Evolutionary conservation across 2,329 filamentous ascomycete genomes (phyloP).

Genomic region (Nannizzia gypsea): DNA sequence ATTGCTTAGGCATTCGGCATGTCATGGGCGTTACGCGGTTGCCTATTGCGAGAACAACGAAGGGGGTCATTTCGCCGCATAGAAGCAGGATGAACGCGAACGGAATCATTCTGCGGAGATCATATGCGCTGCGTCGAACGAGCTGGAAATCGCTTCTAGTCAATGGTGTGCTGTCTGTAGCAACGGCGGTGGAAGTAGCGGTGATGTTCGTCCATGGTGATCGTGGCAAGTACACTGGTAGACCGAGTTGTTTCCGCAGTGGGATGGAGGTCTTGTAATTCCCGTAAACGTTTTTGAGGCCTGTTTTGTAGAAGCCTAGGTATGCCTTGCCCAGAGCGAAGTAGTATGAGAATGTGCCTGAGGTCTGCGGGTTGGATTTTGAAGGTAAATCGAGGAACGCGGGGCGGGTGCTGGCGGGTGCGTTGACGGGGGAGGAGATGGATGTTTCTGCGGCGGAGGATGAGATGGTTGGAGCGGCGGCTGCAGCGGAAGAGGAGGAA

Average conservation of each 20-base stretch:
- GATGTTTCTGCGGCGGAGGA: conserved; percentile 10
- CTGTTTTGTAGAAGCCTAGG: conserved; percentile 74
- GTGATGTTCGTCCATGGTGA: conserved; percentile 18
- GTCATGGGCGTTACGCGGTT: conserved; percentile 62
- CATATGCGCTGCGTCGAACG: conserved; percentile 54
- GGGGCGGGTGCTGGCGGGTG: conserved; percentile 39
- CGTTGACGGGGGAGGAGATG: conserved; percentile 15
- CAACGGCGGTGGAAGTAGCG: background rate
- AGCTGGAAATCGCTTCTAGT: conserved; percentile 62
- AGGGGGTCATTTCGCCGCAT: conserved; percentile 75
- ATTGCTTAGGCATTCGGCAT: conserved; percentile 70
- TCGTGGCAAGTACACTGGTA: conserved; percentile 25
- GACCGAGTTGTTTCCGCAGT: conserved; percentile 22
- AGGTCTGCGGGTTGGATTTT: conserved; percentile 30
- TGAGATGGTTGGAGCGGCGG: background rate
- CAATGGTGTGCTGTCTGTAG: conserved; percentile 18
- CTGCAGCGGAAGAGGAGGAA: background rate
- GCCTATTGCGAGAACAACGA: conserved; percentile 60
- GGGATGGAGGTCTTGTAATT: conserved; percentile 43
- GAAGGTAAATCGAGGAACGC: conserved; percentile 54
- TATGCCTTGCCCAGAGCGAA: conserved; percentile 59
- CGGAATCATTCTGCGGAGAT: conserved; percentile 63
- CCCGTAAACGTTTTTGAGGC: conserved; percentile 59
- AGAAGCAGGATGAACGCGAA: conserved; percentile 66
- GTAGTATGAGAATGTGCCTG: conserved; percentile 23